phyloP scores from a whole-genome alignment of 495 filamentous ascomycete genomes.

The Penicillium coffeae region DNA sequence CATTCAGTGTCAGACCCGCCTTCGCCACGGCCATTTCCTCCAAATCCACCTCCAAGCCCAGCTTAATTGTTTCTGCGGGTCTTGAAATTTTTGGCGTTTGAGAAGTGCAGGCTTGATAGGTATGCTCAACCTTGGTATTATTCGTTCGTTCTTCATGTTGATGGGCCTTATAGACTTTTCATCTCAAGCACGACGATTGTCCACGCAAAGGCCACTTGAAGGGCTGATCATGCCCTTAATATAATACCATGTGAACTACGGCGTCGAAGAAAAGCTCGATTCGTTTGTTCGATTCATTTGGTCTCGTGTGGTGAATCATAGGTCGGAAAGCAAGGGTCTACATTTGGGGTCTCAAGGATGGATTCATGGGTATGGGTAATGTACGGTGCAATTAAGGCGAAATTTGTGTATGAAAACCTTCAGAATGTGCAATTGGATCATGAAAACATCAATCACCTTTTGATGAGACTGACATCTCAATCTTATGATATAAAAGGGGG shows the following conservation, averaged over 20 bases:
- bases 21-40: slow-evolving; percentile 39
- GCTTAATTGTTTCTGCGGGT: slow-evolving; percentile 17
- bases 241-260: too few relatives aligned
- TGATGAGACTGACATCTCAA: neutral
- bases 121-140: slow-evolving; percentile 1
- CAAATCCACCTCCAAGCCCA: slow-evolving; percentile 44
- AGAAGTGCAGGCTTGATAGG: slow-evolving; percentile 14
- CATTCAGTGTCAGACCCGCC: slow-evolving; percentile 35
- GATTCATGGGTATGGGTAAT: neutral
- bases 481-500: neutral
- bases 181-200: neutral
- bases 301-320: neutral
- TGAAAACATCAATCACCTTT: slow-evolving; percentile 7
- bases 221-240: too few relatives aligned
- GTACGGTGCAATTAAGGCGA: neutral
- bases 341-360: neutral
- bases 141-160: neutral
- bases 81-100: slow-evolving; percentile 16
- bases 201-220: too few relatives aligned
- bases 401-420: neutral
- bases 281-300: neutral
- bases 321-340: neutral
- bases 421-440: slow-evolving; percentile 8
- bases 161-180: neutral
- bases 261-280: too few relatives aligned